Percentiles rank a stretch among this genome's conserved stretches.
These are phyloP conservation scores for Catenaria anguillulae DNA, from an alignment of 371 early-diverging fungal species.

Conservation along the genomic window DNA sequence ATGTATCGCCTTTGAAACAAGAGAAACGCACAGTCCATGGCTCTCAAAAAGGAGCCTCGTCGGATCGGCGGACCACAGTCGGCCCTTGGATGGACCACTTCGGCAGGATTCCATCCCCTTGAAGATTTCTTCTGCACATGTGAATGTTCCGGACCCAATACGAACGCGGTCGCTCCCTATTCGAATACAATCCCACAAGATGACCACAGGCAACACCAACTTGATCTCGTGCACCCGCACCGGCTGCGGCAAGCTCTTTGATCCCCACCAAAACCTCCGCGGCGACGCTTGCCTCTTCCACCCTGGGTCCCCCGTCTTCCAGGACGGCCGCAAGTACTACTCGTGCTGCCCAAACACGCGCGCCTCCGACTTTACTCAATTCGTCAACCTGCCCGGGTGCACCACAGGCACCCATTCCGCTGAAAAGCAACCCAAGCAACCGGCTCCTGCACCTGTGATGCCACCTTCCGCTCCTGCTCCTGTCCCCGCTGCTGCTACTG, in stretches of 20 bases:
- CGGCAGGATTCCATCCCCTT: too few relatives aligned
- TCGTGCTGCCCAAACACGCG: slow-evolving; percentile 86
- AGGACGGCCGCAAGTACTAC: slow-evolving; percentile 88
- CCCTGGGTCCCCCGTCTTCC: slow-evolving; percentile 70
- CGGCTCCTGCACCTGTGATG: not conserved
- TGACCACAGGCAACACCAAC: too few relatives aligned
- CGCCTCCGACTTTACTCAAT: slow-evolving; percentile 65
- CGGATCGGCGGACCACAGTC: too few relatives aligned
- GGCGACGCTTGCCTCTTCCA: slow-evolving; percentile 39
- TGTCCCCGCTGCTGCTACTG: slow-evolving; percentile 6
- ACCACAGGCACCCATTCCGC: slow-evolving; percentile 46
- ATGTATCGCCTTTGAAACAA: too few relatives aligned
- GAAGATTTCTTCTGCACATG: too few relatives aligned
- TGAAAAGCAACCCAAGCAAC: slow-evolving; percentile 17
- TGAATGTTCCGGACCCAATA: too few relatives aligned
- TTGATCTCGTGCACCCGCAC: slow-evolving; percentile 15
- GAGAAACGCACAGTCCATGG: too few relatives aligned
- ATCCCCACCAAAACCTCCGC: slow-evolving; percentile 45
- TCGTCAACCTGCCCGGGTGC: slow-evolving; percentile 70
- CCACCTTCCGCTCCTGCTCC: too few relatives aligned
- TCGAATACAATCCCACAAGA: too few relatives aligned
- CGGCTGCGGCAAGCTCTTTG: slow-evolving; percentile 71
- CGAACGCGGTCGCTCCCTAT: too few relatives aligned
- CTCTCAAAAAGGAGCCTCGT: too few relatives aligned
- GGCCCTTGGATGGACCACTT: too few relatives aligned